Base-by-base conservation (phyloP, 768 basidiomycete genomes). In the Amylocystis lapponica region DNA sequence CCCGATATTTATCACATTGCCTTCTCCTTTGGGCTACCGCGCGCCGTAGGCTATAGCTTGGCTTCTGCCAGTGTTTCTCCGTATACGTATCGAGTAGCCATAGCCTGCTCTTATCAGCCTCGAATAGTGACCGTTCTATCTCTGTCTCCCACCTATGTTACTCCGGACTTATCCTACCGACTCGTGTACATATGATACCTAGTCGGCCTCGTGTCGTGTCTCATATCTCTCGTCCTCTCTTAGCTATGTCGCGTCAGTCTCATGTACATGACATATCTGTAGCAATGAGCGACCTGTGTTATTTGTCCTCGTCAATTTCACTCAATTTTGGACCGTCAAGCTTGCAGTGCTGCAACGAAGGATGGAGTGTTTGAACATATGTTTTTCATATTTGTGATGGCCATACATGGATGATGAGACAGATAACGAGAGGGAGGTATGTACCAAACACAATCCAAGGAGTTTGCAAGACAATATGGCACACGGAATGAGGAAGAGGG, bases 401-500 rank as follows among this genome's bases (percentile, higher is more conserved):
- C 43, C 48, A 51, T 51, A 51, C 50, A 51, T 26, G n/a, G n/a
- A n/a, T n/a, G 45, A 36, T 45, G 46, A 54, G 46, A 49, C 38
- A 39, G 26, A 42, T 21, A 35, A 43, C 16, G 27, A 35, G 12
- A 31, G 44, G 37, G 14, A 43, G 41, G 39, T 17, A 35, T 22
- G 36, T 17, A 25, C 32, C 30, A 21, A 7, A 45, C 27, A 27
- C 32, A 41, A 43, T 14, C 13, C 30, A 34, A 42, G 33, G 36
- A 22, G 14, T 32, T 38, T 22, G 40, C 38, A 45, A 34, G 42
- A 41, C 48, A 29, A 49, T 27, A 43, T 10, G 43, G 47, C 53
- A 54, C 53, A 54, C 36, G 41, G 49, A 52, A 52, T n/a, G 41
- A 34, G 20, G 50, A 52, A 52, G 51, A 52, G 50, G 46, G 48